phyloP scores from a whole-genome alignment of 768 basidiomycete genomes.

The Podaxis carcinomalis region DNA sequence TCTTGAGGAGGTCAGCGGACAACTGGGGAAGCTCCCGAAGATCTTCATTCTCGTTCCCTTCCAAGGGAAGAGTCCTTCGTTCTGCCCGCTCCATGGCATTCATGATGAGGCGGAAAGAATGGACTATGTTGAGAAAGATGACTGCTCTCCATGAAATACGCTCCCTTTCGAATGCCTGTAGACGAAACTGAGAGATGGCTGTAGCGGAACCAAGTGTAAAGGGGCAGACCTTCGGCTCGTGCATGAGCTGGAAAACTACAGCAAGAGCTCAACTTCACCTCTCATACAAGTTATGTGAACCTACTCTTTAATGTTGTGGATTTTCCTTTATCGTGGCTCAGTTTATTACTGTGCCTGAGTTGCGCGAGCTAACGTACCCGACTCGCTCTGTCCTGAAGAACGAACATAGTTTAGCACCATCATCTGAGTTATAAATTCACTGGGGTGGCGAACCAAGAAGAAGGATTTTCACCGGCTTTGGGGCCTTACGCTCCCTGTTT shows the following conservation, averaged over 20 bases:
- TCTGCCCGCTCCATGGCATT: slow-evolving; percentile 43
- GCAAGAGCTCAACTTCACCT: background rate
- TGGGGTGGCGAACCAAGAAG: slow-evolving; percentile 43
- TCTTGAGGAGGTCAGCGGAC: slow-evolving; percentile 41
- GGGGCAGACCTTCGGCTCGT: slow-evolving; percentile 47
- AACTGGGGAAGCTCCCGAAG: slow-evolving; percentile 29
- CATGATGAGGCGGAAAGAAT: slow-evolving; percentile 60
- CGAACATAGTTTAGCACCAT: background rate
- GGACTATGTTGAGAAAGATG: slow-evolving; percentile 69
- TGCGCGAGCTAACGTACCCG: slow-evolving; percentile 40
- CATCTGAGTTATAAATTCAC: background rate
- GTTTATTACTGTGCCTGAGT: background rate
- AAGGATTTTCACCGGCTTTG: slow-evolving; percentile 51
- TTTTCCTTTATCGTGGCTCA: slow-evolving; percentile 46
- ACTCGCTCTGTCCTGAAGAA: slow-evolving; percentile 69
- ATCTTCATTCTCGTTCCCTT: slow-evolving; percentile 15
- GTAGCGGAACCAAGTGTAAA: background rate
- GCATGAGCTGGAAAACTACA: slow-evolving; percentile 61
- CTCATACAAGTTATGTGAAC: slow-evolving; percentile 20
- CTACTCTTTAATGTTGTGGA: slow-evolving; percentile 77
- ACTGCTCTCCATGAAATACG: slow-evolving; percentile 63
- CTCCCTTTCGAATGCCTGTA: slow-evolving; percentile 52
- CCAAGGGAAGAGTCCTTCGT: slow-evolving; percentile 16
- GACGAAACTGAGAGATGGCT: background rate
- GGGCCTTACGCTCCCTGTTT: slow-evolving; percentile 39